Evolutionary conservation across 2,329 filamentous ascomycete species (phyloP).

Genomic region (Claviceps sp.): DNA sequence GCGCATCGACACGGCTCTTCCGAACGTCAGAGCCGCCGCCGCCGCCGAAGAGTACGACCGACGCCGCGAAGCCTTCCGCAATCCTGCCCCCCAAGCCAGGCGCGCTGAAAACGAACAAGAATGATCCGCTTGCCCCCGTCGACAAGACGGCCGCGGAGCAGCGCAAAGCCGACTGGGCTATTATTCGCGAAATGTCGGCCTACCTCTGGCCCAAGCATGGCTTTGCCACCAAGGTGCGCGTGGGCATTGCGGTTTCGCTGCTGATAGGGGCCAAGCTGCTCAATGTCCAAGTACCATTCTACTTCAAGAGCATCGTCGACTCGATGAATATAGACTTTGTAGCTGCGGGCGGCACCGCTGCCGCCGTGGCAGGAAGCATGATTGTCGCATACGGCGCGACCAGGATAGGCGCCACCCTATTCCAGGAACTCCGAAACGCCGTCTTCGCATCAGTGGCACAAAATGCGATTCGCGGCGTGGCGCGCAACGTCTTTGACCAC

Average conservation of each 20-base stretch:
- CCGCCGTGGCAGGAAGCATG: slow-evolving; percentile 80
- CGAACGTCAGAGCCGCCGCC: slow-evolving; percentile 20
- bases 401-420: slow-evolving; percentile 75
- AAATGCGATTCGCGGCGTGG: slow-evolving; percentile 86
- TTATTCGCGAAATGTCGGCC: slow-evolving; percentile 92
- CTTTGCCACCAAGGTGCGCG: slow-evolving; percentile 59
- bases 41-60: slow-evolving; percentile 7
- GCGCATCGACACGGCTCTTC: slow-evolving; percentile 15
- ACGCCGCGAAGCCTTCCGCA: not conserved
- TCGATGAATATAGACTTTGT: slow-evolving; percentile 92
- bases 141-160: slow-evolving; percentile 63
- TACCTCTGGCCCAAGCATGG: slow-evolving; percentile 94
- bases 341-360: slow-evolving; percentile 76
- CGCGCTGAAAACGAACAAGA: slow-evolving; percentile 8
- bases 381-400: slow-evolving; percentile 87
- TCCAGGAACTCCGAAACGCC: slow-evolving; percentile 89
- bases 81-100: slow-evolving; percentile 6
- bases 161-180: slow-evolving; percentile 93
- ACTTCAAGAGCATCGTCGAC: slow-evolving; percentile 97
- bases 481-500: slow-evolving; percentile 85
- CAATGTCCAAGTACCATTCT: slow-evolving; percentile 97
- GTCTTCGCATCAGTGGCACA: slow-evolving; percentile 95
- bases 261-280: slow-evolving; percentile 85
- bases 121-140: slow-evolving; percentile 19
- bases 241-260: slow-evolving; percentile 70